phyloP scores from a whole-genome alignment of 345 rosid genomes.

The Arabidopsis arenosa region DNA sequence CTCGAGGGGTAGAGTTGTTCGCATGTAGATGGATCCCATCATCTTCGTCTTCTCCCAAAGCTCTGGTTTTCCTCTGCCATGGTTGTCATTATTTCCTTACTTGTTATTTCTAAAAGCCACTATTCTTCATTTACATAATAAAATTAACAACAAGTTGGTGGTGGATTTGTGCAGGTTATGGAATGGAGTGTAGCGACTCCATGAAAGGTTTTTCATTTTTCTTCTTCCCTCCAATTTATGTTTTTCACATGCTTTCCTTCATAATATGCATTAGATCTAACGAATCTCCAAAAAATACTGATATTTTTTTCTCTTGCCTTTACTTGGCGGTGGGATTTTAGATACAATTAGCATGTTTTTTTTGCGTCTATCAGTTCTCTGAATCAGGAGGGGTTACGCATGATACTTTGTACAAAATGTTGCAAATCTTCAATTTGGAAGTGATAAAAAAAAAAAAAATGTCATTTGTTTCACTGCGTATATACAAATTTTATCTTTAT shows the following conservation, averaged over 20 bases:
- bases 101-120: neutral
- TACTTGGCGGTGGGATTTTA: too few species aligned
- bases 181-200: constrained; percentile 95
- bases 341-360: neutral
- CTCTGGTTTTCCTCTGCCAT: constrained; percentile 96
- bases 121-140: too few species aligned
- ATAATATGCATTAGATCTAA: constrained; percentile 1
- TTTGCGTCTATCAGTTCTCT: neutral
- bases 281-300: neutral
- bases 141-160: too few species aligned
- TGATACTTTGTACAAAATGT: neutral
- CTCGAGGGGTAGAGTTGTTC: constrained; percentile 82
- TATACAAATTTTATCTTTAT: neutral
- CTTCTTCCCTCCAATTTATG: neutral
- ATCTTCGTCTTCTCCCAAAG: constrained; percentile 64
- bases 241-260: neutral
- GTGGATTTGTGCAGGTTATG: constrained; percentile 70
- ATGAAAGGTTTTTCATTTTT: constrained; percentile 77
- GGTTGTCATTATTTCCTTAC: constrained; percentile 46
- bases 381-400: neutral
- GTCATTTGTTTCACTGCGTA: neutral
- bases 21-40: constrained; percentile 88
- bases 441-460: neutral
- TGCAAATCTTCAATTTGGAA: neutral
- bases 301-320: too few species aligned